phyloP scores from a whole-genome alignment of 495 filamentous ascomycete species.

The Aspergillus sparsus region DNA sequence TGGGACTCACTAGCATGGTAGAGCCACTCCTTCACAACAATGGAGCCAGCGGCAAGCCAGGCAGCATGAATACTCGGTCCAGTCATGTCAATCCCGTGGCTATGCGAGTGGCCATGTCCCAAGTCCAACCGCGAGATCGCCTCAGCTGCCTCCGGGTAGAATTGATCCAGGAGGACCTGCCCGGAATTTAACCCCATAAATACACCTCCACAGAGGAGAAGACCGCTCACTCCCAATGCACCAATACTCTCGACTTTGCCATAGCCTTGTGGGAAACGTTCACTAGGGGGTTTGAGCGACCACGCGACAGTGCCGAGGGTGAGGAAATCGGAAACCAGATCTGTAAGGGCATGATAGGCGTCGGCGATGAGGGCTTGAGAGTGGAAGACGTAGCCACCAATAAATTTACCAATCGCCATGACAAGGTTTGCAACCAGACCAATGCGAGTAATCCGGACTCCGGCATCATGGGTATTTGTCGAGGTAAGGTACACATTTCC shows the following conservation, averaged over 20 bases:
- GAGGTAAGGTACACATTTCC: constrained; percentile 90
- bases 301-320: constrained; percentile 91
- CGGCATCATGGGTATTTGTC: constrained; percentile 85
- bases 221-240: constrained; percentile 84
- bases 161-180: constrained; percentile 73
- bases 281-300: constrained; percentile 79
- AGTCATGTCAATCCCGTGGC: constrained; percentile 55
- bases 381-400: constrained; percentile 90
- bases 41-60: constrained; percentile 91
- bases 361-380: constrained; percentile 93
- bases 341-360: constrained; percentile 90
- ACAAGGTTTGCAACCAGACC: constrained; percentile 87
- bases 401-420: constrained; percentile 91
- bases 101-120: constrained; percentile 61
- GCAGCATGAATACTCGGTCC: constrained; percentile 88
- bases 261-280: constrained; percentile 83
- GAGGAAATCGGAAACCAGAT: constrained; percentile 91
- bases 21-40: constrained; percentile 92
- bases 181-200: constrained; percentile 85
- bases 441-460: constrained; percentile 90
- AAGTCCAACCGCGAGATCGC: constrained; percentile 58
- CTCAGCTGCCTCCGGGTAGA: constrained; percentile 71
- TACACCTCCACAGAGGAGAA: constrained; percentile 82
- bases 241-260: constrained; percentile 97
- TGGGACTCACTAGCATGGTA: constrained; percentile 84